Base-by-base conservation (phyloP, 306 rosid genomes). In the Quercus mongolica region DNA sequence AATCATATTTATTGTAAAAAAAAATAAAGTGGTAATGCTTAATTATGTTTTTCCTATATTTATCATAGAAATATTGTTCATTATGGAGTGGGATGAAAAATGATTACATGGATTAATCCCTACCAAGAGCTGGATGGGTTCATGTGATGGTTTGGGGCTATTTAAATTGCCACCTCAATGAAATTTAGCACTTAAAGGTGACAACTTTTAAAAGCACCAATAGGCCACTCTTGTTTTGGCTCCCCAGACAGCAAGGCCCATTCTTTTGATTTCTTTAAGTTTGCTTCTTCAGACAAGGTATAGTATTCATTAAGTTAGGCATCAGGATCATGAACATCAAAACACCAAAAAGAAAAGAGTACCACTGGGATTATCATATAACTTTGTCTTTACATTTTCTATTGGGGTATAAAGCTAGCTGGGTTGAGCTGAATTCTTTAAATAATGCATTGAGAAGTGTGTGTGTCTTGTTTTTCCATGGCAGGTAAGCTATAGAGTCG, bases 281-380 rank as follows among this genome's bases (percentile, higher is more conserved):
- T 89, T 88, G 91, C 85, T 88, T 89, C 93, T 83, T 82, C 93
- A 90, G 94, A 88, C 93, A 93, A 87, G 89, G 92, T 86, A 88
- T 86, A 91, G 98, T 91, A 90, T 87, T 83, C 87, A 87, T 85
- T 87, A 88, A 94, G 97, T 84, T 88, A 91, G 88, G 96, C 91
- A 91, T 91, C 91, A 82, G 75, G 87, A 80, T 86, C 85, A 86
- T 88, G 75, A 83, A 76, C 83, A 88, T 78, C 77, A 79, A 75
- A 83, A 87, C 82, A 87, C 70, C 70, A 79, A 79, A 76, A 81
- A 61, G 67, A 84, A 83, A 85, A 79, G 87, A 30, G 80, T 74
- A 78, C 80, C 85, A 87, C 74, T 79, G 80, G 57, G 83, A 88
- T 87, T 86, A 79, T 85, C 88, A 88, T 80, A 80, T 74, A 88